These are phyloP conservation scores for Calonectria hongkongensis DNA, from an alignment of 2,329 filamentous ascomycete species.

Conservation along the genomic window DNA sequence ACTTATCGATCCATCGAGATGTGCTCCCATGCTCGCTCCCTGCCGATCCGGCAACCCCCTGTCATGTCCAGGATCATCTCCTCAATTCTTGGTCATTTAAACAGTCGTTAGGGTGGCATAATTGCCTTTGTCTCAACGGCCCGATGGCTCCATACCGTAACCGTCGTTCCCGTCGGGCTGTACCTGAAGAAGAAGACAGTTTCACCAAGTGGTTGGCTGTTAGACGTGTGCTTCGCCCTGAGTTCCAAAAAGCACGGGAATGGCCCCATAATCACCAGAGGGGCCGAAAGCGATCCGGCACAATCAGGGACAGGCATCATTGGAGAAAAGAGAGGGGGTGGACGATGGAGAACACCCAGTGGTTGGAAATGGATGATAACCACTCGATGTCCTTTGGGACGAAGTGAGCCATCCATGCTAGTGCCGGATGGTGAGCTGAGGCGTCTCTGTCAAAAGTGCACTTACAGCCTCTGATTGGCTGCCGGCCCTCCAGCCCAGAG, in stretches of 20 bases:
- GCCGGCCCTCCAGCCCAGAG: conserved; percentile 46
- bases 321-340: conserved; percentile 38
- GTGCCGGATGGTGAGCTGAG: conserved; percentile 59
- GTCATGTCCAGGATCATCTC: neutral
- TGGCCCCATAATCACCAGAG: conserved; percentile 52
- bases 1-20: conserved; percentile 33
- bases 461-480: conserved; percentile 57
- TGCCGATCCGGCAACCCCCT: conserved; percentile 19
- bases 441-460: conserved; percentile 57
- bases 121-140: conserved; percentile 48
- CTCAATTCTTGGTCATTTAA: conserved; percentile 22
- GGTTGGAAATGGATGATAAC: conserved; percentile 49
- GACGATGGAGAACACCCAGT: conserved; percentile 45
- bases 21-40: conserved; percentile 26
- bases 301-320: conserved; percentile 38
- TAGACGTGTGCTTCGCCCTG: conserved; percentile 41
- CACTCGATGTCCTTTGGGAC: conserved; percentile 49
- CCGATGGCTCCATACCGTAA: conserved; percentile 50
- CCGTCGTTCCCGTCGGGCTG: conserved; percentile 53
- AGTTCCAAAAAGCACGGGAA: conserved; percentile 49
- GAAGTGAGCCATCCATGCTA: conserved; percentile 55
- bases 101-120: conserved; percentile 42
- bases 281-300: conserved; percentile 48
- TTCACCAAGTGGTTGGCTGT: conserved; percentile 57
- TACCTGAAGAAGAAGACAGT: conserved; percentile 46